Evolutionary conservation across 2,329 filamentous ascomycete genomes (phyloP).

Genomic region (Tolypocladium sp.): DNA sequence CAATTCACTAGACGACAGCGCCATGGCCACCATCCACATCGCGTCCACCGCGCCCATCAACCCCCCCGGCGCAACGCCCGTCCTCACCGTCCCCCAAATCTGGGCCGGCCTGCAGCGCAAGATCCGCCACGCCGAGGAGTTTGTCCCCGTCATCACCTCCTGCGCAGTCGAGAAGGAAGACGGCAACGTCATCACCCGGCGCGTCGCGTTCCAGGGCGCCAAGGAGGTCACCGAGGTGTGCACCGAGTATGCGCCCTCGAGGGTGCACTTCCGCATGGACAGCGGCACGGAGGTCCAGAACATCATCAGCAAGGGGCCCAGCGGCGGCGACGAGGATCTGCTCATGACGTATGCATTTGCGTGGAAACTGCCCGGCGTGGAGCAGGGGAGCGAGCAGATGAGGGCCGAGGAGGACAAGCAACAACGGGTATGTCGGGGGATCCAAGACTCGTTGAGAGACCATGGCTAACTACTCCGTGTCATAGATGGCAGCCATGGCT

Average conservation of each 20-base stretch:
- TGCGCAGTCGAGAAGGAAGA: background rate
- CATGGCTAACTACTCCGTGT: background rate
- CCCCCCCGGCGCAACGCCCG: constrained; percentile 4
- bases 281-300: constrained; percentile 22
- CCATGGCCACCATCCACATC: constrained; percentile 3
- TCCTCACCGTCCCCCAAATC: constrained; percentile 13
- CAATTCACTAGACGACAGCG: too few relatives aligned
- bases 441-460: background rate
- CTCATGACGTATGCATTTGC: constrained; percentile 24
- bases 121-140: constrained; percentile 16
- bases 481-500: constrained; percentile 14
- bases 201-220: constrained; percentile 11
- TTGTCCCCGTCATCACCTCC: constrained; percentile 14
- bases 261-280: constrained; percentile 19
- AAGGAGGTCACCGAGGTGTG: constrained; percentile 17
- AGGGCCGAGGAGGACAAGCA: constrained; percentile 9
- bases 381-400: constrained; percentile 10
- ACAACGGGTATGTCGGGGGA: constrained; percentile 10
- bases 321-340: constrained; percentile 10
- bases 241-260: constrained; percentile 15
- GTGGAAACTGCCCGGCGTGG: constrained; percentile 14
- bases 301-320: constrained; percentile 15
- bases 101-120: constrained; percentile 19
- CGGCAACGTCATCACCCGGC: constrained; percentile 7
- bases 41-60: constrained; percentile 20